Evolutionary conservation across 768 basidiomycete species (phyloP).

Genomic region (Serpula lacrymans): DNA sequence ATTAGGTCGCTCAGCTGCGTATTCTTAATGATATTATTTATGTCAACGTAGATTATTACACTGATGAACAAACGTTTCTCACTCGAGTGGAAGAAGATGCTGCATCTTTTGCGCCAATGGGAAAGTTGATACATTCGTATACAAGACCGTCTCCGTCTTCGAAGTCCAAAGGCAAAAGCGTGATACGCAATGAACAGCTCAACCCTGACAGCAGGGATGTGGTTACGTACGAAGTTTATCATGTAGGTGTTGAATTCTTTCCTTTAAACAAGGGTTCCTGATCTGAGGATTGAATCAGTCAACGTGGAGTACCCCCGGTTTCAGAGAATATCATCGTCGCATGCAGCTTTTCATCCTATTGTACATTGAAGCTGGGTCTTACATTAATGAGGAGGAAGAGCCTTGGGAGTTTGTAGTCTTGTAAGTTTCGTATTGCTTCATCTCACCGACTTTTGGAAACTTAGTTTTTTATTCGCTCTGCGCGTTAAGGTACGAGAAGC

Average conservation of each 20-base stretch:
- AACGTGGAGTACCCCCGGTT: conserved; percentile 83
- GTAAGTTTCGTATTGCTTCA: conserved; percentile 44
- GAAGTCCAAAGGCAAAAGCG: conserved; percentile 55
- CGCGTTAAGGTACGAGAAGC: conserved; percentile 72
- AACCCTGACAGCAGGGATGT: conserved; percentile 54
- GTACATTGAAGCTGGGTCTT: conserved; percentile 94
- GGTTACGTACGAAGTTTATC: conserved; percentile 86
- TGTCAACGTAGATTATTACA: conserved; percentile 57
- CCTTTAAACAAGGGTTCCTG: neutral
- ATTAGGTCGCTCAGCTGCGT: neutral
- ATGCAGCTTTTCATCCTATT: conserved; percentile 95
- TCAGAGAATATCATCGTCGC: conserved; percentile 83
- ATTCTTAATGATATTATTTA: neutral
- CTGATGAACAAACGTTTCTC: conserved; percentile 62
- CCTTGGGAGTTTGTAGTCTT: conserved; percentile 90
- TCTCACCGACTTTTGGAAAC: neutral
- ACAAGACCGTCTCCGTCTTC: conserved; percentile 46
- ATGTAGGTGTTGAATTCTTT: conserved; percentile 50
- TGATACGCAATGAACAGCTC: conserved; percentile 32
- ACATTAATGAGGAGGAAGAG: conserved; percentile 91
- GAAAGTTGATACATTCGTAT: conserved; percentile 75
- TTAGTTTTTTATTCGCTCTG: conserved; percentile 5
- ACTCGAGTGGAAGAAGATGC: conserved; percentile 76
- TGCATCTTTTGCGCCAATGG: conserved; percentile 70
- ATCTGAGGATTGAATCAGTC: conserved; percentile 40